Base-by-base conservation (phyloP, 2,329 filamentous ascomycete genomes). In the Cladosporium oxysporum region DNA sequence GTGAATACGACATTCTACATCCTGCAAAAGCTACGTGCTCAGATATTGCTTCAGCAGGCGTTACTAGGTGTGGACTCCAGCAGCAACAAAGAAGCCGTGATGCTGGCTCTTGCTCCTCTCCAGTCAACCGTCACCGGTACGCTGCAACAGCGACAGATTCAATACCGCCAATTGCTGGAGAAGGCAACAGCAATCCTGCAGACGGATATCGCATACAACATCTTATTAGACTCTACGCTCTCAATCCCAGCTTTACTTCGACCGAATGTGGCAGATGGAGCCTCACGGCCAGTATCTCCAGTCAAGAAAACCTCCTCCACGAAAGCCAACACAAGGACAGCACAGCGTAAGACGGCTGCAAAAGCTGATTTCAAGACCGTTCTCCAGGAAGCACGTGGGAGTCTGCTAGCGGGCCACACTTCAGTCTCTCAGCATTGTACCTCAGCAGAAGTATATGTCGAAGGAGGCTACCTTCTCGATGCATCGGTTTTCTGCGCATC, bases 141-240 rank as follows among this genome's bases (percentile, higher is more conserved):
- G 23, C n/a, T 63, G 50, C 55, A 44, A 35, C 49, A 63, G 37
- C 61, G 61, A 18, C 61, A 29, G 6, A 11, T 55, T n/a, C 61
- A 47, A 21, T 63, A 63, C 14, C 50, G 35, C 26, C 61, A 55
- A 35, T 29, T 63, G 61, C 26, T 63, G 49, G 50, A 37, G 7
- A 57, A 55, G 26, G 61, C 61, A 10, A 63, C 61, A 4, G 33
- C 26, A 18, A 52, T 35, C 11, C 14, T 91, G 10, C 82, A 85
- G 58, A 88, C 90, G 0, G 82, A 85, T 41, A 83, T 88, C 14
- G 79, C 84, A 1, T 75, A 72, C 67, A 96, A 92, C 21, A 91
- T 94, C 11, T 85, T 98, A 18, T 91, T 94, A 55, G 95, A 99
- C 73, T 97, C 95, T 0, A 97, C 93, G 0, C 88, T 97, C 29